Conservation (phyloP, 805 yeast species). For the Phaffomyces opuntiae region DNA sequence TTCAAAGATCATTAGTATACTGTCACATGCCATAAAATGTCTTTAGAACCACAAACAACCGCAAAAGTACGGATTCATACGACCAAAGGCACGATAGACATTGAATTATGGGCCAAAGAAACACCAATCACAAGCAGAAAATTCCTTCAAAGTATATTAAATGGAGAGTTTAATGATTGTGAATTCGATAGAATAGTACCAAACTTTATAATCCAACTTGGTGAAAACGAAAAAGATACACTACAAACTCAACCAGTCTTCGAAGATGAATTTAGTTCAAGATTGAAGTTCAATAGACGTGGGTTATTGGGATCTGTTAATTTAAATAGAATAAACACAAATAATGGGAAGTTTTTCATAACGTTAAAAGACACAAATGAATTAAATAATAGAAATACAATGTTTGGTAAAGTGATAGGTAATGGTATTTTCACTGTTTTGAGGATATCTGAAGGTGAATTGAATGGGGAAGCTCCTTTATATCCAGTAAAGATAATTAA, state of each 20-base stretch:
- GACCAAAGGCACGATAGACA: slow-evolving; percentile 47
- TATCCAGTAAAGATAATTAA: slow-evolving; percentile 42
- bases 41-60: slow-evolving; percentile 46
- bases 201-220: slow-evolving; percentile 32
- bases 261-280: slow-evolving; percentile 41
- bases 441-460: slow-evolving; percentile 42
- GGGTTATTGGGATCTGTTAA: slow-evolving; percentile 51
- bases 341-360: slow-evolving; percentile 39
- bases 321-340: slow-evolving; percentile 24
- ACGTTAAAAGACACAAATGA: slow-evolving; percentile 41
- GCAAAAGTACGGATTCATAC: slow-evolving; percentile 54
- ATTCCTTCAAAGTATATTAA: slow-evolving; percentile 44
- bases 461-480: slow-evolving; percentile 37
- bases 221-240: slow-evolving; percentile 15
- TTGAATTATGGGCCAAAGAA: slow-evolving; percentile 69
- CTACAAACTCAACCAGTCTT: slow-evolving; percentile 6
- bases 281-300: slow-evolving; percentile 43
- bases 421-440: slow-evolving; percentile 47
- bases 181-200: slow-evolving; percentile 34
- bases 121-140: slow-evolving; percentile 40
- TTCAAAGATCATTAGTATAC: too few relatives aligned
- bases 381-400: slow-evolving; percentile 34
- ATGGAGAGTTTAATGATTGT: slow-evolving; percentile 35
- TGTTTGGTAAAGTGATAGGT: slow-evolving; percentile 55
- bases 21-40: neutral